A percentile compares a stretch with the other conserved stretches of the same genome.
Evolutionary conservation across 768 basidiomycete species (phyloP).

Genomic region (Psilocybe sp.): DNA sequence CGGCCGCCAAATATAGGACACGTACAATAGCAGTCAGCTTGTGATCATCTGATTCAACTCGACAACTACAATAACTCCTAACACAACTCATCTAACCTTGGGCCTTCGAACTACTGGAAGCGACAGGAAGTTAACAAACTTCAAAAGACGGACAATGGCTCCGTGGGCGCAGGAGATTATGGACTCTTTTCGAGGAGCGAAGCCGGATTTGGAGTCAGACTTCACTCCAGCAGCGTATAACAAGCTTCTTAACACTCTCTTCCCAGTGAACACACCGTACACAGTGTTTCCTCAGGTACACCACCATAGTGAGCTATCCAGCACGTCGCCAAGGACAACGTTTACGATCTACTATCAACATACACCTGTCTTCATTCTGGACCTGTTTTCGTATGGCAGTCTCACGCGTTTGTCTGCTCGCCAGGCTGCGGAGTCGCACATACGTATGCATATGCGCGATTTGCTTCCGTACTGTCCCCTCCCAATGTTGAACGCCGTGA

Average conservation of each 20-base stretch:
- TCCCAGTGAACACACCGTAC: conserved; percentile 30
- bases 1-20: no score
- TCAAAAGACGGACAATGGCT: conserved; percentile 5
- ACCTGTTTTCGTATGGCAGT: conserved; percentile 20
- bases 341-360: conserved; percentile 25
- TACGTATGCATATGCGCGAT: conserved; percentile 24
- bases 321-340: conserved; percentile 11
- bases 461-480: conserved; percentile 20
- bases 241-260: conserved; percentile 32
- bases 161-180: conserved; percentile 14
- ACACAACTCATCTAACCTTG: no score
- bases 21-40: no score
- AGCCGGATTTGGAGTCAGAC: conserved; percentile 18
- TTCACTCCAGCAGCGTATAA: conserved; percentile 28
- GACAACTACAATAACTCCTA: no score
- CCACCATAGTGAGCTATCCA: conserved; percentile 6
- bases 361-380: conserved; percentile 28
- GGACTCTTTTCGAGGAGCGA: conserved; percentile 12
- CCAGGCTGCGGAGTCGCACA: conserved; percentile 23
- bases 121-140: no score
- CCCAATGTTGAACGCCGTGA: conserved; percentile 24
- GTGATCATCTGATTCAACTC: no score
- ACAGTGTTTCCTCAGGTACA: conserved; percentile 28
- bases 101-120: not conserved
- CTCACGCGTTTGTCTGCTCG: conserved; percentile 21